Evolutionary conservation across 805 yeast species (phyloP), one percentile per base, ranked within the genome.

Genomic region (Hanseniaspora valbyensis): DNA sequence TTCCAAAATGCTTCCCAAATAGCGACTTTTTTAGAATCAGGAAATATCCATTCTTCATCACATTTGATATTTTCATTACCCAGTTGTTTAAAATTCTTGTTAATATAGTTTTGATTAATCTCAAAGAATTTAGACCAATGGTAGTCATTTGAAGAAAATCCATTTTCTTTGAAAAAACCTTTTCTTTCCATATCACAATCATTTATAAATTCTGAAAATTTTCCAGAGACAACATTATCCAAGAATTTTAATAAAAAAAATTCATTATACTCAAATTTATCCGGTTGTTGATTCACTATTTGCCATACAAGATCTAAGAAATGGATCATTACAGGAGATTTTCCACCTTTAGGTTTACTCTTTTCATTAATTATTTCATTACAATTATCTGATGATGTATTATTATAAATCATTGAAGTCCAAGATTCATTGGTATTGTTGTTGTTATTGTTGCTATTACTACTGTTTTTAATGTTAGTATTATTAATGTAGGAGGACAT

Each of bases 261-360:
- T 62, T 89, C 95, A 60, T 89, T 88, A 66, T 81, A 89, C 65
- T 90, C 95, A 64, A 92, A 92, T 42, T 70, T 66, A 0, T 67
- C 59, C 0, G 95, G 95, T 56, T 76, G 72, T 60, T 87, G 95
- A 7, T 78, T 64, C 46, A 75, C 63, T 18, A 90, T 61, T 61
- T 92, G 98, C 62, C 81, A 88, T 1, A 87, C 83, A 55, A 92
- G 80, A 60, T 92, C 98, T 42, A 92, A 65, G 65, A 89, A 92
- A 61, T 92, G 98, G 58, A 88, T 96, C 66, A 92, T 90, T 1
- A 89, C 77, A 0, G 98, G 98, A 12, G 95, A 83, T n/a, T 81
- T 77, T 50, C 50, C 50, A n/a, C 50, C 50, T 14, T 45, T 45
- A 10, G 39, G 12, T 4, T 39, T 22, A 25, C 21, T 14, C 33